Evolutionary conservation across 2,329 filamentous ascomycete genomes (phyloP), one percentile per base, ranked within the genome.

Genomic region (Penicillium occitanis): DNA sequence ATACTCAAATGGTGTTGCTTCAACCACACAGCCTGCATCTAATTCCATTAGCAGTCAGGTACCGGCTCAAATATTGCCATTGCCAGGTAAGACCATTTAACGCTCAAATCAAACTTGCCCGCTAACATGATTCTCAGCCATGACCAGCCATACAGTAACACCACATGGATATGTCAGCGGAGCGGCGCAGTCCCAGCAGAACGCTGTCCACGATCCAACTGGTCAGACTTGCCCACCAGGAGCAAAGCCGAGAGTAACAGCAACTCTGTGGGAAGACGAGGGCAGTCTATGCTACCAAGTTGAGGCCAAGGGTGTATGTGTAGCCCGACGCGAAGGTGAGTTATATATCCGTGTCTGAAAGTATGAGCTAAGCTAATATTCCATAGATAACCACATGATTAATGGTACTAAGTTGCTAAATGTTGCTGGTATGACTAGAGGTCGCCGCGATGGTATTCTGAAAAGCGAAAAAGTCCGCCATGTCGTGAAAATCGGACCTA

Each of bases 261-360:
- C 95, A 8, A 99, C 95, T 0, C 79, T 99, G 28, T 99, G 95
- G 95, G 95, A 98, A 82, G 95, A 99, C 71, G 95, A 99, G 76
- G 95, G 95, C 40, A 98, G 93, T 75, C 83, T 98, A 35, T 99
- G 95, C 81, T 99, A 98, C 76, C 95, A 98, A 77, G 95, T 98
- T 1, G 95, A 98, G 79, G 94, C 95, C 3, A 90, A 95, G 71
- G 94, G 94, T 58, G 94, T 99, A 63, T 99, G 95, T 77, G 95
- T 98, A 66, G 94, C 94, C 63, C 88, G 95, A 71, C 86, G 95
- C 76, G 94, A 98, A 87, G 93, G 92, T 95, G 80, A 71, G 83
- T 60, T 10, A 46, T 37, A 46, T 37, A 7, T 17, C 14, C 22
- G 5, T 44, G 19, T 46, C 25, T 25, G 10, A 10, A n/a, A 19